Percentiles rank a stretch among this genome's conserved stretches.
These are phyloP conservation scores for Geotrichum aggregatum DNA, from an alignment of 1,139 yeast species.

Conservation along the genomic window DNA sequence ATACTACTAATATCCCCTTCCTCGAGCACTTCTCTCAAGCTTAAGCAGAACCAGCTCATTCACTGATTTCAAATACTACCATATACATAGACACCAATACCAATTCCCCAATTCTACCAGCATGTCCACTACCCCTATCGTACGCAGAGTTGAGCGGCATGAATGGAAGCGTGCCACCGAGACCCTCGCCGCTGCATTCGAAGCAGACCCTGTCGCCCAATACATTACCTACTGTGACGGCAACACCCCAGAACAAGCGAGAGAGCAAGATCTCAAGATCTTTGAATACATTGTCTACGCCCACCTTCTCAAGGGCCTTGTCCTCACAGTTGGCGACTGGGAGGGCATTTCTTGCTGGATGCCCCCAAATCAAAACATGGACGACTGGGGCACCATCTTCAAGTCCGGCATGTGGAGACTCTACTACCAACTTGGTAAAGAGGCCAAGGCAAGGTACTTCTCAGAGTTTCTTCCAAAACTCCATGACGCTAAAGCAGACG, in stretches of 20 bases:
- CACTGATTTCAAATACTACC: neutral
- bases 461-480: conserved; percentile 55
- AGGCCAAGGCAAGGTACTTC: conserved; percentile 54
- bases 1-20: neutral
- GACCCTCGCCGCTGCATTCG: conserved; percentile 51
- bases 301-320: conserved; percentile 55
- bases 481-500: conserved; percentile 45
- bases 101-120: neutral
- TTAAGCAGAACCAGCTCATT: neutral
- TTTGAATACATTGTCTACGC: conserved; percentile 57
- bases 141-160: conserved; percentile 36
- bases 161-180: conserved; percentile 55
- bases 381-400: conserved; percentile 48
- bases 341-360: conserved; percentile 66
- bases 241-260: conserved; percentile 38
- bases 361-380: conserved; percentile 50
- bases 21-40: neutral
- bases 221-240: conserved; percentile 47
- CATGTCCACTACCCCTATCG: conserved; percentile 14
- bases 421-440: conserved; percentile 49
- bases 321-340: conserved; percentile 49
- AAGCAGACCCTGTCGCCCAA: conserved; percentile 50
- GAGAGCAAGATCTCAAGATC: conserved; percentile 45
- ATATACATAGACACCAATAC: neutral
- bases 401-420: conserved; percentile 54